Percentiles rank a stretch among this genome's conserved stretches.
These are phyloP conservation scores for Marsdenia floribunda DNA, from an alignment of 257 asterid species.

Conservation along the genomic window DNA sequence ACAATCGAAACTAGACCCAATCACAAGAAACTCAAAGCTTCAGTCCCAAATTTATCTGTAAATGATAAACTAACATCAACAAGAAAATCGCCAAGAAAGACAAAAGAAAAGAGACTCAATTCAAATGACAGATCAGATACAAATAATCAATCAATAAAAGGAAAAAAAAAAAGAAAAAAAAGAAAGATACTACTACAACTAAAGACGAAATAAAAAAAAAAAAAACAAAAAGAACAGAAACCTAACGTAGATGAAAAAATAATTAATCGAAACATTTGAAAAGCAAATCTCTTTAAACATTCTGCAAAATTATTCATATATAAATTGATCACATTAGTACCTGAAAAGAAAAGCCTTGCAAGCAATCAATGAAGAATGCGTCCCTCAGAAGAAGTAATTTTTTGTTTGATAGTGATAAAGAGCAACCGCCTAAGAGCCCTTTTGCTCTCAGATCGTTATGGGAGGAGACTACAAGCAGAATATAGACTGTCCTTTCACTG, in stretches of 20 bases:
- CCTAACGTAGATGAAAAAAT: constrained; percentile 1
- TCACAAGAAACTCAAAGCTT: constrained; percentile 14
- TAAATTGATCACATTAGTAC: constrained; percentile 2
- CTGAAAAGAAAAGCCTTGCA: constrained; percentile 6
- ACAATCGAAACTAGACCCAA: constrained; percentile 1
- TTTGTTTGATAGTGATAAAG: too few relatives aligned
- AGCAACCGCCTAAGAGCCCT: too few relatives aligned
- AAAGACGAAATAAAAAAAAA: too few relatives aligned
- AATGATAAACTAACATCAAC: not conserved
- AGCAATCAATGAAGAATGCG: not conserved
- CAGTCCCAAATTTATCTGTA: not conserved
- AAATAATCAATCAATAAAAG: too few relatives aligned
- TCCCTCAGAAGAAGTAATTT: too few relatives aligned
- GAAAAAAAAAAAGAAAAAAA: too few relatives aligned
- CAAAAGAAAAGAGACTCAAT: not conserved
- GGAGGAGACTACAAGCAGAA: too few relatives aligned
- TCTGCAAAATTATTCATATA: not conserved
- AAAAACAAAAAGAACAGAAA: not conserved
- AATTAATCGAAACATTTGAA: not conserved
- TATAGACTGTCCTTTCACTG: too few relatives aligned
- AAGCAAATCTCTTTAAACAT: not conserved
- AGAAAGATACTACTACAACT: not conserved
- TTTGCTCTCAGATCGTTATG: too few relatives aligned
- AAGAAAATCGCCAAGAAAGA: not conserved
- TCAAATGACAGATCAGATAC: not conserved